These are phyloP conservation scores for Blastomyces parvus DNA, from an alignment of 2,329 filamentous ascomycete genomes.

Conservation along the genomic window DNA sequence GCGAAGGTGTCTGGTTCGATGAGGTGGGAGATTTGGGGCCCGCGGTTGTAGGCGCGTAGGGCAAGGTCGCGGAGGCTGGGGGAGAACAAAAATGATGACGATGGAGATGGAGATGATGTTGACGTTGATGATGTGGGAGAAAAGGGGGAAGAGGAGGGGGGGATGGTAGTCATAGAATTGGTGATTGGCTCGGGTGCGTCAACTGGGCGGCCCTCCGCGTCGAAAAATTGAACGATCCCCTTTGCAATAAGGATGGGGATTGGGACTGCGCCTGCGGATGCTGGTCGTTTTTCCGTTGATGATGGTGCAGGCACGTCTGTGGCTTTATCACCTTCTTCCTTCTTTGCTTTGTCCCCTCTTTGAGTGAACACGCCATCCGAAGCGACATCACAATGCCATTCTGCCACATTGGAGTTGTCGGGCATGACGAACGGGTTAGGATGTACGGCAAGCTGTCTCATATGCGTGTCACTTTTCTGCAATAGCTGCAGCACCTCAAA, in stretches of 20 bases:
- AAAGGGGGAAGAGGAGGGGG: slow-evolving; percentile 5
- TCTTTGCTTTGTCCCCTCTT: not conserved
- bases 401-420: slow-evolving; percentile 19
- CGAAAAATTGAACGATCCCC: slow-evolving; percentile 23
- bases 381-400: slow-evolving; percentile 24
- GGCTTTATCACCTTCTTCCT: not conserved
- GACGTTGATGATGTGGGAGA: not conserved
- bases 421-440: slow-evolving; percentile 32
- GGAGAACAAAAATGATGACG: slow-evolving; percentile 15
- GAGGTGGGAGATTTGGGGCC: slow-evolving; percentile 21
- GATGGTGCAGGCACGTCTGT: not conserved
- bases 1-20: slow-evolving; percentile 24
- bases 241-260: slow-evolving; percentile 19
- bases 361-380: slow-evolving; percentile 10
- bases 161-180: slow-evolving; percentile 9
- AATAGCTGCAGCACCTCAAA: slow-evolving; percentile 37
- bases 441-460: slow-evolving; percentile 31
- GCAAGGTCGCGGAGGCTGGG: slow-evolving; percentile 38
- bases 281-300: not conserved
- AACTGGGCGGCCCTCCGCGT: slow-evolving; percentile 26
- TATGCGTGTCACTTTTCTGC: slow-evolving; percentile 26
- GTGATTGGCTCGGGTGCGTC: slow-evolving; percentile 4
- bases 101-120: not conserved
- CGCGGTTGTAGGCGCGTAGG: slow-evolving; percentile 30
- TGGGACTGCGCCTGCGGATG: not conserved